phyloP scores from a whole-genome alignment of 208 protist species.

The Crithidia fasciculata region DNA sequence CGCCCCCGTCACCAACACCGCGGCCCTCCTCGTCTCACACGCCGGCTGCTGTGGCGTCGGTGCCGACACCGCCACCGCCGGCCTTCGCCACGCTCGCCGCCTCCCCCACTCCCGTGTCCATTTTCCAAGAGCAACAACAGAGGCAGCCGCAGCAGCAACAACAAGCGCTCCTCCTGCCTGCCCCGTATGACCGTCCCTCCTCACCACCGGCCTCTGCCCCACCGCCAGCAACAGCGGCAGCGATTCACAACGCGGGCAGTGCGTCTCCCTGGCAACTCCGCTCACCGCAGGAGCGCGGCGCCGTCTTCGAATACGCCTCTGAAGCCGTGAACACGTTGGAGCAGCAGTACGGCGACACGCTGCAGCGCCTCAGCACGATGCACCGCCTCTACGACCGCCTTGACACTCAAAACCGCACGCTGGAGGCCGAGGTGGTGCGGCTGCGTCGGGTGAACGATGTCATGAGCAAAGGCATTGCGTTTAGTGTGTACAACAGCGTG shows the following conservation, averaged over 20 bases:
- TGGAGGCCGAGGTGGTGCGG: conserved; percentile 22
- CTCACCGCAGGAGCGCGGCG: conserved; percentile 16
- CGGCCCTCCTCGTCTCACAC: no score
- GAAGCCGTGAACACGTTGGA: conserved; percentile 51
- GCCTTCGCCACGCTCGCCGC: background rate
- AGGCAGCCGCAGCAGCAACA: background rate
- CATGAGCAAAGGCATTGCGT: conserved; percentile 22
- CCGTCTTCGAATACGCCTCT: conserved; percentile 32
- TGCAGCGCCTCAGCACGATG: conserved; percentile 48
- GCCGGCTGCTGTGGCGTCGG: no score
- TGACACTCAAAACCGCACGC: conserved; percentile 23
- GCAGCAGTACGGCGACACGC: conserved; percentile 42
- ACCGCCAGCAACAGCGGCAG: background rate
- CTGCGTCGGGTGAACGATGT: conserved; percentile 20
- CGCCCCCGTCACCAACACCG: no score
- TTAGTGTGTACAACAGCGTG: conserved; percentile 42
- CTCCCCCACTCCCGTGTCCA: background rate
- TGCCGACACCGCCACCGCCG: background rate
- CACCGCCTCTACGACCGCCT: conserved; percentile 37
- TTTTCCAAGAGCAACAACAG: conserved; percentile 9
- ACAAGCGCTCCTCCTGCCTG: conserved; percentile 3
- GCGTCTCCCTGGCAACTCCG: conserved; percentile 26
- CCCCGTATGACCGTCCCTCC: conserved; percentile 1
- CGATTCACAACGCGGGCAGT: background rate
- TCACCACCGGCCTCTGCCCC: background rate